Evolutionary conservation across 768 basidiomycete species (phyloP), one percentile per base, ranked within the genome.

Genomic region (Boletellus ananas): DNA sequence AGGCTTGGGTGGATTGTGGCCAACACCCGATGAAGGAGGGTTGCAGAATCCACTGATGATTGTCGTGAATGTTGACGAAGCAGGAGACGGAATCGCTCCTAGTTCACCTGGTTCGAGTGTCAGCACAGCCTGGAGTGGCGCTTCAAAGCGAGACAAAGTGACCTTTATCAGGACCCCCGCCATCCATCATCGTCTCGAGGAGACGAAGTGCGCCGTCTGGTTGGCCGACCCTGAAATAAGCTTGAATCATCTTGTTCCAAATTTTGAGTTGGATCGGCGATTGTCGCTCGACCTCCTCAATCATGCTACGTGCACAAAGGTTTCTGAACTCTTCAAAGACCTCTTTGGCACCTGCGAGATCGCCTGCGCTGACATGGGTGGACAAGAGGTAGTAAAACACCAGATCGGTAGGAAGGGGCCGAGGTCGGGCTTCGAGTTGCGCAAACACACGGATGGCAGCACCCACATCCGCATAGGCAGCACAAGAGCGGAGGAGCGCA

Each of bases 191-290:
- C 54, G 76, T 68, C 48, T 87, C 82, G 36, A 94, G 69, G 3
- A 93, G 65, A 20, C 66, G 79, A 10, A 92, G 59, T 9, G 83
- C 91, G 39, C 77, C 78, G 18, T 79, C 80, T 0, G 85, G 76
- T 44, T 81, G 68, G 1, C 82, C 82, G 34, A 72, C 77, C 34
- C 72, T 75, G 73, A 94, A 85, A 65, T 88, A 85, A 0, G 83
- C 77, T 42, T 81, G 75, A 33, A 94, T 81, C 84, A 91, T 90
- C 58, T 78, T 72, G 56, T 89, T 87, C 81, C 81, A 92, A 2
- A 84, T 70, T 34, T 72, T 62, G 39, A 85, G 68, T 44, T 77
- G 74, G 18, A 70, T 67, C 27, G 66, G 62, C 27, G 46, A 51
- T 42, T 50, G 40, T 21, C 54, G 44, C 10, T 52, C 66, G 48